A percentile compares a stretch with the other conserved stretches of the same genome.
These are phyloP conservation scores for Coemansia sp. DNA, from an alignment of 192 early-diverging fungal genomes.

Conservation along the genomic window DNA sequence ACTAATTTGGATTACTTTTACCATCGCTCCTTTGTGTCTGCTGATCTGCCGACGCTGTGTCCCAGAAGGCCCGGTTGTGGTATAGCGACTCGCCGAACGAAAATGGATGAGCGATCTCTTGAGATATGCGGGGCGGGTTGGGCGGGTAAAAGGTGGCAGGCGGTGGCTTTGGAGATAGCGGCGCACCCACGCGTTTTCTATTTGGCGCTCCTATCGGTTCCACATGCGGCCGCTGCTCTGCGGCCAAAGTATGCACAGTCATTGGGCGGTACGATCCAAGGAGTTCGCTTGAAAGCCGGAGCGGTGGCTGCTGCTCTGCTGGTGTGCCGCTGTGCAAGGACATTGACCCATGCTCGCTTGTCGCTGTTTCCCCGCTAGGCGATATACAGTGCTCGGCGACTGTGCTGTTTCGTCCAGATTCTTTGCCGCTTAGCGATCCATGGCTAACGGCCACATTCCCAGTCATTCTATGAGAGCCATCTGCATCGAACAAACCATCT, in stretches of 20 bases:
- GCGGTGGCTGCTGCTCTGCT: constrained; percentile 27
- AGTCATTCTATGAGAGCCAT: neutral
- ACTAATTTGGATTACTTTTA: neutral
- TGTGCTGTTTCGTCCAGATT: constrained; percentile 30
- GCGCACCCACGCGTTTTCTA: constrained; percentile 17
- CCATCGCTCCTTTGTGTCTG: neutral
- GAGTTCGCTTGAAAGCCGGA: constrained; percentile 28
- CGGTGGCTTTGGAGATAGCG: constrained; percentile 14
- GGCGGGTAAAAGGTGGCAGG: constrained; percentile 10
- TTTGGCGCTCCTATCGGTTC: constrained; percentile 49
- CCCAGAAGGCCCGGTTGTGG: constrained; percentile 20
- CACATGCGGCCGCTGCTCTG: constrained; percentile 24
- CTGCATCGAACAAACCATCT: neutral
- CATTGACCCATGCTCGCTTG: constrained; percentile 14
- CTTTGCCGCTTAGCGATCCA: neutral
- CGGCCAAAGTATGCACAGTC: neutral
- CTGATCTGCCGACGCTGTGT: neutral
- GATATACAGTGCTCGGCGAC: constrained; percentile 24
- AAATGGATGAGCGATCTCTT: constrained; percentile 27
- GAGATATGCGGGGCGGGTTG: constrained; percentile 9
- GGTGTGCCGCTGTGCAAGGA: constrained; percentile 34
- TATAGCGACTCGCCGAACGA: constrained; percentile 38
- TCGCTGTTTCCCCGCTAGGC: constrained; percentile 4
- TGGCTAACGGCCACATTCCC: neutral
- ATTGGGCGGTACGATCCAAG: constrained; percentile 22